A percentile compares a stretch with the other conserved stretches of the same genome.
Evolutionary conservation across 1,284 basidiomycete species (phyloP).

Genomic region (Ceratobasidium sp.): DNA sequence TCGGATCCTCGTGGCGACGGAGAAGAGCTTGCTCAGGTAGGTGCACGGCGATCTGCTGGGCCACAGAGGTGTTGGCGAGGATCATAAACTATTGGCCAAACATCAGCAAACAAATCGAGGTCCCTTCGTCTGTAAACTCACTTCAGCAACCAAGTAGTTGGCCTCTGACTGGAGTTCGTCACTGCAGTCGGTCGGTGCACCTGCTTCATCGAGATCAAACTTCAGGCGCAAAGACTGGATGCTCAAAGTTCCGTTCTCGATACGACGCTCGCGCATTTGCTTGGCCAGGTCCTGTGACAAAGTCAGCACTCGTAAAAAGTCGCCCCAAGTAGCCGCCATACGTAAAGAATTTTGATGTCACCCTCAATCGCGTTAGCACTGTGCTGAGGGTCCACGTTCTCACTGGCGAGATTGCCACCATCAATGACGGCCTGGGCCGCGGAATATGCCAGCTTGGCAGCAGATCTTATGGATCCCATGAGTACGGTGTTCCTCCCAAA

Average conservation of each 20-base stretch:
- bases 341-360: slow-evolving; percentile 80
- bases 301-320: slow-evolving; percentile 14
- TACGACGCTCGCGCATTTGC: slow-evolving; percentile 80
- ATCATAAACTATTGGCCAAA: slow-evolving; percentile 83
- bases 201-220: slow-evolving; percentile 86
- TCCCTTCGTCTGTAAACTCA: slow-evolving; percentile 56
- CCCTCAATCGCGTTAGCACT: slow-evolving; percentile 72
- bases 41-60: slow-evolving; percentile 92
- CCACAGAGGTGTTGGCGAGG: slow-evolving; percentile 89
- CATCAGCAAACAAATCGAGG: slow-evolving; percentile 27
- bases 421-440: slow-evolving; percentile 88
- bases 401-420: slow-evolving; percentile 70
- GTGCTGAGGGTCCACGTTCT: slow-evolving; percentile 68
- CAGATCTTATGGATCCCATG: slow-evolving; percentile 68
- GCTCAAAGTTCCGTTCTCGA: slow-evolving; percentile 84
- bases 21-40: slow-evolving; percentile 96
- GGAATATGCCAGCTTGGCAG: slow-evolving; percentile 86
- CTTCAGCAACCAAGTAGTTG: slow-evolving; percentile 90
- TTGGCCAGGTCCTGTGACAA: slow-evolving; percentile 68
- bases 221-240: slow-evolving; percentile 79
- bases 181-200: slow-evolving; percentile 85
- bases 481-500: background rate
- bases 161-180: slow-evolving; percentile 78
- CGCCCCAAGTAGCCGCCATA: slow-evolving; percentile 50
- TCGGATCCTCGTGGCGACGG: slow-evolving; percentile 91